Base-by-base conservation (phyloP, 345 rosid species). In the Sisymbrium irio region DNA sequence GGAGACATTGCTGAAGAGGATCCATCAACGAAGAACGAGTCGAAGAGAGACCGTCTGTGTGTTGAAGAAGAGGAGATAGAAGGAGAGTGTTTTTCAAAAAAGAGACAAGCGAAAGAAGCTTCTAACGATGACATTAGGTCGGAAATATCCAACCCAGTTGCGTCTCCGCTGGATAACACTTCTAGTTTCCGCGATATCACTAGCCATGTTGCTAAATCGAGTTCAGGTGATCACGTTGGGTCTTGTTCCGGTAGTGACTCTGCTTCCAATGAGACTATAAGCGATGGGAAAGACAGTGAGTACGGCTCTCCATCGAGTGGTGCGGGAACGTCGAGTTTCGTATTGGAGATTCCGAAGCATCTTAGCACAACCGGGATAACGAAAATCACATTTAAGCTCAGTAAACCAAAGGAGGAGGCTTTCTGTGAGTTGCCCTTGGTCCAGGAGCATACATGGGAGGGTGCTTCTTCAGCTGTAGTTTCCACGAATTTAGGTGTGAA, bases 301-400 rank as follows among this genome's bases (percentile, higher is more conserved):
- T 78, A 75, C 15, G 76, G 76, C 32, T 67, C 72, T 56, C 40
- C 64, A 15, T 77, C 76, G 4, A 76, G 45, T 73, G 78, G 65
- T 59, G 79, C 44, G n/a, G 79, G 79, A 10, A 76, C 80, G 25
- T 83, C 89, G 44, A 81, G 80, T 51, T 94, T 93, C 50, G 88
- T 86, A 13, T 58, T 91, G 80, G 94, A 93, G 83, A 89, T 89
- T 73, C 98, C 98, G 0, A 82, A 86, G 83, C 88, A 93, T 77
- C 83, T 79, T 33, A 87, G 91, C 78, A 57, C 94, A 6, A 81
- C 96, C 0, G 97, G 98, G 57, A 84, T 93, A 57, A 83, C 89
- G 77, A 93, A 88, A 84, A 86, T 93, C 62, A 93, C 89, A 5
- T 88, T 93, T 67, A 93, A 87, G 84, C 84, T 91, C 42, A 83